A percentile compares a stretch with the other conserved stretches of the same genome.
Conservation (phyloP, 2,329 filamentous ascomycete species). For the Penicillium sp. region DNA sequence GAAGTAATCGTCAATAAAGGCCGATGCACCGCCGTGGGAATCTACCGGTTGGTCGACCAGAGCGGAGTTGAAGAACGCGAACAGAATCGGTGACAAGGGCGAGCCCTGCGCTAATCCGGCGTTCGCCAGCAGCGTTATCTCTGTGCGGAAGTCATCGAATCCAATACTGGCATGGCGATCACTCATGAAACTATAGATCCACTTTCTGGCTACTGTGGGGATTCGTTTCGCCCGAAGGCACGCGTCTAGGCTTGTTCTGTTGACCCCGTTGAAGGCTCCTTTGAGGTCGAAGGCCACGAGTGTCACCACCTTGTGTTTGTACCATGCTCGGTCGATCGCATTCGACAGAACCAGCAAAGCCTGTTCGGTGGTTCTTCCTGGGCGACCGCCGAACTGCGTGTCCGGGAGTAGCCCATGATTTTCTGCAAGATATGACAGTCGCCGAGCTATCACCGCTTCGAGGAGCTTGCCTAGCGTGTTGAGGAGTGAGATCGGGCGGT, state of each 20-base stretch:
- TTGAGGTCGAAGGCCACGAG: constrained; percentile 9
- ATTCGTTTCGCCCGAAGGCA: constrained; percentile 7
- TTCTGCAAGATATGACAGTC: constrained; percentile 12
- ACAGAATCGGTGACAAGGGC: constrained; percentile 36
- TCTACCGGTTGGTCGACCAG: constrained; percentile 30
- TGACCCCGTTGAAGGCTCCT: constrained; percentile 12
- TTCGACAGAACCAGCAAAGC: constrained; percentile 12
- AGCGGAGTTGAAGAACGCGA: constrained; percentile 39
- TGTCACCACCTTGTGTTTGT: constrained; percentile 2
- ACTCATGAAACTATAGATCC: constrained; percentile 22
- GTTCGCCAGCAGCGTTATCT: constrained; percentile 4
- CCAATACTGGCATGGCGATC: constrained; percentile 11
- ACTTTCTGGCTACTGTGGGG: neutral
- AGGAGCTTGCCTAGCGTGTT: constrained; percentile 24
- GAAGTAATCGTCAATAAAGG: constrained; percentile 33
- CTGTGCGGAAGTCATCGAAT: constrained; percentile 18
- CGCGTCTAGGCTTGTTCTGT: constrained; percentile 8
- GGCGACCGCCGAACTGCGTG: constrained; percentile 16
- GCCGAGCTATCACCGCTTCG: constrained; percentile 16
- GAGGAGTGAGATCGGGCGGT: constrained; percentile 27
- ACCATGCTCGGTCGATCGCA: constrained; percentile 8
- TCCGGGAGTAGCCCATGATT: constrained; percentile 12
- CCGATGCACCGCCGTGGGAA: constrained; percentile 24
- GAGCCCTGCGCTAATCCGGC: constrained; percentile 26
- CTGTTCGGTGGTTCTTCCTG: constrained; percentile 12